Base-by-base conservation (phyloP, 192 early-diverging fungal genomes). In the Backusella westeae region DNA sequence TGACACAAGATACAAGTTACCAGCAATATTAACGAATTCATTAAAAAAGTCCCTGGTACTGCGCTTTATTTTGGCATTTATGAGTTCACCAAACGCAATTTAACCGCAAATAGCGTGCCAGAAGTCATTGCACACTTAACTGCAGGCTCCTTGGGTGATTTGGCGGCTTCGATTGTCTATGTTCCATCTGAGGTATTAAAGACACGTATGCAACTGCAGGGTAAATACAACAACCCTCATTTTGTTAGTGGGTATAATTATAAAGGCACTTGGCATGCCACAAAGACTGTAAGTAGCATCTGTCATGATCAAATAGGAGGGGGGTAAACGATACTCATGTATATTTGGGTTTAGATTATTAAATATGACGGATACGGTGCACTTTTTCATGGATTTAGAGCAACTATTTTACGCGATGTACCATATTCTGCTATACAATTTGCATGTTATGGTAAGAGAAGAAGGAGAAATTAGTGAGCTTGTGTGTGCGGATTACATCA, bases 171-270 rank as follows among this genome's bases (percentile, higher is more conserved):
- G n/a, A 70, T 85, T 71, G 82, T 89, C 19, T 89, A 89, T 76
- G 88, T 89, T 1, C 88, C 88, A 15, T 89, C 88, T 10, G 88
- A 89, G 69, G 88, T 89, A 10, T 77, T 93, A 65, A 95, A 95
- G 79, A 93, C 92, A 1, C 86, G 94, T 34, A 85, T 95, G 79
- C 94, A 95, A 72, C 83, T 95, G 21, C 94, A 95, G 75, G 93
- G 93, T 17, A 80, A 88, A 36, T 91, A 90, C 73, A 92, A 92
- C 73, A 92, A 92, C 75, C 90, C 91, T 32, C 84, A 81, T 53
- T 86, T 83, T 87, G 89, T 83, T 80, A 92, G 82, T 74, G 87
- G 83, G 83, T 93, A 94, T 78, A 88, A 88, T 71, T 93, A 94
- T 77, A 84, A 90, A 79, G 91, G 89, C 69, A 90, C 90, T 34